Percentiles rank a stretch among this genome's conserved stretches.
These are phyloP conservation scores for Ustilago vetiveriae DNA, from an alignment of 1,284 basidiomycete species.

Conservation along the genomic window DNA sequence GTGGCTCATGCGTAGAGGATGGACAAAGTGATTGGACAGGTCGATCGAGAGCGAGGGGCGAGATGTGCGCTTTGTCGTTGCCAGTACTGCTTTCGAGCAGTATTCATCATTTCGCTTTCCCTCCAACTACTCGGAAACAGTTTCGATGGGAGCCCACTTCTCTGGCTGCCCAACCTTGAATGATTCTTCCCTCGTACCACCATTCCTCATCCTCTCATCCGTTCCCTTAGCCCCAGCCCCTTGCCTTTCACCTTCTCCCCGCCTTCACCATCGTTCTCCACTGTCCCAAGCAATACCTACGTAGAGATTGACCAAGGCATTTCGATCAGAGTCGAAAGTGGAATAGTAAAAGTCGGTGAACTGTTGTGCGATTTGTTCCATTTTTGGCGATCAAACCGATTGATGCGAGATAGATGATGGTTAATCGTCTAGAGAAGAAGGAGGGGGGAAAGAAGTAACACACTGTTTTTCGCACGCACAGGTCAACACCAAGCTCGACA, in stretches of 20 bases:
- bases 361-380: slow-evolving; percentile 64
- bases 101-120: too few species aligned
- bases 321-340: slow-evolving; percentile 76
- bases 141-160: too few species aligned
- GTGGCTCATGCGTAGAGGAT: neutral
- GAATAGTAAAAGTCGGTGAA: slow-evolving; percentile 66
- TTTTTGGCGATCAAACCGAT: slow-evolving; percentile 28
- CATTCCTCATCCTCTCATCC: too few species aligned
- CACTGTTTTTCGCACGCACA: neutral
- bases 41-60: too few species aligned
- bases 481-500: neutral
- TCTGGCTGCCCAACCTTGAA: too few species aligned
- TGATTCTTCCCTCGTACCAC: too few species aligned
- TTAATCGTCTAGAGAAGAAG: neutral
- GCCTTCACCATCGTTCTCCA: neutral
- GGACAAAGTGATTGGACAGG: too few species aligned
- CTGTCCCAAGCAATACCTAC: slow-evolving; percentile 75
- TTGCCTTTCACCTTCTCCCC: neutral
- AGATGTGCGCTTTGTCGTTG: too few species aligned
- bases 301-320: slow-evolving; percentile 75
- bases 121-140: too few species aligned
- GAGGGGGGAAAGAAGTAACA: too few species aligned
- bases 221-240: too few species aligned
- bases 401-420: slow-evolving; percentile 1
- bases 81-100: too few species aligned